These are phyloP conservation scores for Alternaria postmessia DNA, from an alignment of 2,329 filamentous ascomycete genomes.

Conservation along the genomic window DNA sequence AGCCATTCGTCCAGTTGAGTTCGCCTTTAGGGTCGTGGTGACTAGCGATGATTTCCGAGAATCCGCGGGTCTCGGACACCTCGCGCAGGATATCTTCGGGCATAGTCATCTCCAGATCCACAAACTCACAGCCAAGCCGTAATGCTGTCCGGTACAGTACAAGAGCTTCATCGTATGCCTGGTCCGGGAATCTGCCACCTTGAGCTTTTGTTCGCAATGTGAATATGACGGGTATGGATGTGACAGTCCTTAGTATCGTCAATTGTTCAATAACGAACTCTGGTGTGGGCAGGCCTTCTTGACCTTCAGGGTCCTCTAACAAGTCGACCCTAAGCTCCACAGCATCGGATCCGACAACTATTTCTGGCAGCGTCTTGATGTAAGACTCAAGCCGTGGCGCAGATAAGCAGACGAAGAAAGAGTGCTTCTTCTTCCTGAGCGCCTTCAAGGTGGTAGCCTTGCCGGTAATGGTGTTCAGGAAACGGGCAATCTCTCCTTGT, in stretches of 20 bases:
- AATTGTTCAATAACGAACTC: conserved; percentile 86
- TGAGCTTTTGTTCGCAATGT: conserved; percentile 87
- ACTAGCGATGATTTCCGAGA: conserved; percentile 88
- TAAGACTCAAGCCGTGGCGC: conserved; percentile 75
- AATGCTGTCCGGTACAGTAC: conserved; percentile 80
- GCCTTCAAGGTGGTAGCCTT: conserved; percentile 61
- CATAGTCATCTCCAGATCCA: conserved; percentile 91
- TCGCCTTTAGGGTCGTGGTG: conserved; percentile 86
- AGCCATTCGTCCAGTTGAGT: conserved; percentile 90
- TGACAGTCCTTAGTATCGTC: conserved; percentile 75
- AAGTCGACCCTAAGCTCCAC: conserved; percentile 95
- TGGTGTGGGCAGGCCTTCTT: conserved; percentile 65
- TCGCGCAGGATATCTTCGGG: conserved; percentile 76
- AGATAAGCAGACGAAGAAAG: conserved; percentile 93
- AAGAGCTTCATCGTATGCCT: conserved; percentile 73
- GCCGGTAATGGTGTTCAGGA: conserved; percentile 74
- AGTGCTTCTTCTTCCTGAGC: conserved; percentile 71
- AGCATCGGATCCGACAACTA: conserved; percentile 86
- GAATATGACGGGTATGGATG: conserved; percentile 85
- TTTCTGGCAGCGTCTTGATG: conserved; percentile 70
- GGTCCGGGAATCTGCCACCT: conserved; percentile 86
- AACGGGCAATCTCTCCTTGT: conserved; percentile 75
- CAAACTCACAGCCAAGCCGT: conserved; percentile 86
- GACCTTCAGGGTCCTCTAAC: conserved; percentile 72
- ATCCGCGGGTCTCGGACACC: conserved; percentile 72